phyloP scores from a whole-genome alignment of 2,329 filamentous ascomycete species.

The Ceratocystis variospora region DNA sequence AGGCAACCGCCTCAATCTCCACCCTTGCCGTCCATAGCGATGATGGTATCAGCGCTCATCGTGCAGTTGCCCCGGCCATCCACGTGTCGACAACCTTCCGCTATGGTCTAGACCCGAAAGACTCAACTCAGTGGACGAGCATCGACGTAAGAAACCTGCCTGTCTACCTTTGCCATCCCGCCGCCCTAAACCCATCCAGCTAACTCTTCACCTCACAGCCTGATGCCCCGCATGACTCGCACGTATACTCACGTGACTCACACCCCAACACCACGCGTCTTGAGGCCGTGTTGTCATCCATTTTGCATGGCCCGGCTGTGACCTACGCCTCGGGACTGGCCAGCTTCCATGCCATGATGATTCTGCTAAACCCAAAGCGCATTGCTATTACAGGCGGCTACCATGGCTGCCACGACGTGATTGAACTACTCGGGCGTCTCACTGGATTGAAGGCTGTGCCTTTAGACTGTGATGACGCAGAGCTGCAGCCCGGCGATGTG shows the following conservation, averaged over 20 bases:
- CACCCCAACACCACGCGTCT: constrained; percentile 73
- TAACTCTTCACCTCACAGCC: constrained; percentile 27
- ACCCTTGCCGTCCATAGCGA: constrained; percentile 73
- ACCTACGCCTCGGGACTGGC: constrained; percentile 77
- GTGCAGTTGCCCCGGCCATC: constrained; percentile 75
- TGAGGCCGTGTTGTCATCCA: constrained; percentile 62
- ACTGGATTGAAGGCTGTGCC: constrained; percentile 60
- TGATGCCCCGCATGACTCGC: constrained; percentile 41
- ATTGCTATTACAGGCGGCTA: constrained; percentile 78
- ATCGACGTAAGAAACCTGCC: constrained; percentile 36
- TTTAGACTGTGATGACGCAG: constrained; percentile 51
- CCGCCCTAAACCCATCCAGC: neutral
- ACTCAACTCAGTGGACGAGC: constrained; percentile 41
- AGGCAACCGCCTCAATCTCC: constrained; percentile 34
- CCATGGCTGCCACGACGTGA: constrained; percentile 84
- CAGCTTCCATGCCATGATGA: constrained; percentile 75
- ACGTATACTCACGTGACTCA: constrained; percentile 72
- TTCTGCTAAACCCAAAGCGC: constrained; percentile 68
- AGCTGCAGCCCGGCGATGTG: constrained; percentile 63
- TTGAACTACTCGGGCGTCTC: constrained; percentile 58
- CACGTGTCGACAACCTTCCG: constrained; percentile 88
- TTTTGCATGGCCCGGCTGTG: constrained; percentile 56
- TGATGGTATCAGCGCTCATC: constrained; percentile 56
- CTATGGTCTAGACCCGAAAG: constrained; percentile 57
- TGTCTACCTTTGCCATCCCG: neutral